Evolutionary conservation across 352 stramenopile species (phyloP).

Genomic region (Blastocystis sp.): DNA sequence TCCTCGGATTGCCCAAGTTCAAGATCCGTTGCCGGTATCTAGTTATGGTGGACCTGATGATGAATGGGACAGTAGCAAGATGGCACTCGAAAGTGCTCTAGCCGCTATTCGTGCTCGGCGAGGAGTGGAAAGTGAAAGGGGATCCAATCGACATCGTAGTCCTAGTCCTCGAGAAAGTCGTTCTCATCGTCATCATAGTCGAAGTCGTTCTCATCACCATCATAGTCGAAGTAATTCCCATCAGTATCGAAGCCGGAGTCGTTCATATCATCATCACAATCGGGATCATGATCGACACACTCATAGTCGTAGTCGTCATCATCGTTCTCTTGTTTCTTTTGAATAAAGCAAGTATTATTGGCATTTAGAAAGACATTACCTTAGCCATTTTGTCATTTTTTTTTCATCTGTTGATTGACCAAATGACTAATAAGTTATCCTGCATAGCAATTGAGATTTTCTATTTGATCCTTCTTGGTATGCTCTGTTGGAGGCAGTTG

Average conservation of each 20-base stretch:
- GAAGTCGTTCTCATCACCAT: conserved; percentile 4
- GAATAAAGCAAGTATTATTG: neutral
- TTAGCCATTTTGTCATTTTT: neutral
- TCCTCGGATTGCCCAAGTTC: neutral
- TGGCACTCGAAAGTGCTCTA: conserved; percentile 45
- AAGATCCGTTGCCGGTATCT: neutral
- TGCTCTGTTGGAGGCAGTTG: no score
- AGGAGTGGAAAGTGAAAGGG: neutral
- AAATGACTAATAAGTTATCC: no score
- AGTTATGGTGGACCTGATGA: conserved; percentile 50
- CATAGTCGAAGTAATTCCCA: conserved; percentile 19
- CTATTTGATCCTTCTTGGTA: no score
- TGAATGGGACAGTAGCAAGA: conserved; percentile 54
- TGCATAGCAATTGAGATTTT: no score
- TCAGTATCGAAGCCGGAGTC: neutral
- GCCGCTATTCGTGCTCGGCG: conserved; percentile 24
- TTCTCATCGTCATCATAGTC: neutral
- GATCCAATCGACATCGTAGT: neutral
- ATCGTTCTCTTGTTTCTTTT: conserved; percentile 39
- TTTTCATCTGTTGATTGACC: no score
- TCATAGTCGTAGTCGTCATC: conserved; percentile 33
- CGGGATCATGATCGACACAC: neutral
- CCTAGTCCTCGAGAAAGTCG: neutral
- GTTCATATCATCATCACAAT: conserved; percentile 21
- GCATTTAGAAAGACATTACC: neutral